Evolutionary conservation across 768 basidiomycete genomes (phyloP).

Genomic region (Mrakia blollopis): DNA sequence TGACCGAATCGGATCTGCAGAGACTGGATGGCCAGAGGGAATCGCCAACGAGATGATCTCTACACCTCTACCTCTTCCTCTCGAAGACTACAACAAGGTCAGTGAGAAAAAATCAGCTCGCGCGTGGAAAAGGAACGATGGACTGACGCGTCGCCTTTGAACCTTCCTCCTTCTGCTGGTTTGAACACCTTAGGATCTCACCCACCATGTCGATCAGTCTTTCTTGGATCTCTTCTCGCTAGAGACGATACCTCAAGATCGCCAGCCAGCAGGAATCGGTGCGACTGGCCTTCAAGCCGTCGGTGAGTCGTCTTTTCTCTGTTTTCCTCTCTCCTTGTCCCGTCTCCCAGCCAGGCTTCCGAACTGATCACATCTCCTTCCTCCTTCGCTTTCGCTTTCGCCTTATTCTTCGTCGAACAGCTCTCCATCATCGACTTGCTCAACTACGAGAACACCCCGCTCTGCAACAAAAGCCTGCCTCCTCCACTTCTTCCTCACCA

Average conservation of each 20-base stretch:
- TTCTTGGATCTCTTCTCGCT: not conserved
- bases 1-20: not conserved
- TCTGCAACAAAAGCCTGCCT: not conserved
- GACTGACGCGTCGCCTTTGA: not conserved
- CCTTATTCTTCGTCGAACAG: no score
- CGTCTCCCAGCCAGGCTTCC: not conserved
- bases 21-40: not conserved
- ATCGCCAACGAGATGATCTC: not conserved
- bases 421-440: conserved; percentile 1
- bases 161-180: not conserved
- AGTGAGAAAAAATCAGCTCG: not conserved
- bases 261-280: not conserved
- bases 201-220: not conserved
- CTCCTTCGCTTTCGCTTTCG: no score
- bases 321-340: not conserved
- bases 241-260: not conserved
- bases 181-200: not conserved
- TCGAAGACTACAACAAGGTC: not conserved
- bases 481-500: not conserved
- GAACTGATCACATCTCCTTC: not conserved
- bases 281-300: not conserved
- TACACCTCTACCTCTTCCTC: not conserved
- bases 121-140: no score
- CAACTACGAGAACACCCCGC: not conserved
- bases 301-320: not conserved